Conservation (phyloP, 2,329 filamentous ascomycete species). For the Pleoardoris graminearum region DNA sequence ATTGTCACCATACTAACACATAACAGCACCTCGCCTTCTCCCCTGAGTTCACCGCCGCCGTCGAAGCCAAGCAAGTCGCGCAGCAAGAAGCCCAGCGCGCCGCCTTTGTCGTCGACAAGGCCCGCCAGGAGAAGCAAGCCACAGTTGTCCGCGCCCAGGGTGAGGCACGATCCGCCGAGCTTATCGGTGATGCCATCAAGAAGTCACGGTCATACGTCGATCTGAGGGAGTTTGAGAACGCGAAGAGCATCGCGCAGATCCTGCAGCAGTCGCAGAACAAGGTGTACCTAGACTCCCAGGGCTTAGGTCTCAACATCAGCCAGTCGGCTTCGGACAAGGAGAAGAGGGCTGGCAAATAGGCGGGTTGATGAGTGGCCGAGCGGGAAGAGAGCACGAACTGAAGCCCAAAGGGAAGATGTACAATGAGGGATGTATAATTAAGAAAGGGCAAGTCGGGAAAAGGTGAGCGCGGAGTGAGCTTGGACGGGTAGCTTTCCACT, state of each 20-base stretch:
- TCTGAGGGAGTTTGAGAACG: conserved; percentile 97
- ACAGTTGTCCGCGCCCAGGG: conserved; percentile 98
- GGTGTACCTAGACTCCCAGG: conserved; percentile 88
- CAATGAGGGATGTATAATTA: conserved; percentile 31
- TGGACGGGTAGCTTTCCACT: conserved; percentile 36
- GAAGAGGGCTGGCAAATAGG: conserved; percentile 32
- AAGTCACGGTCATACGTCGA: conserved; percentile 97
- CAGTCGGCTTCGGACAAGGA: conserved; percentile 48
- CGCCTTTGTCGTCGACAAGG: conserved; percentile 98
- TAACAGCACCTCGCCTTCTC: conserved; percentile 67
- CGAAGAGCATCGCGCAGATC: conserved; percentile 81
- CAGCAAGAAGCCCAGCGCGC: conserved; percentile 95
- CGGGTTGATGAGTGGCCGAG: not conserved
- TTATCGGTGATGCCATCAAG: conserved; percentile 99
- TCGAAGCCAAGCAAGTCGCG: conserved; percentile 71
- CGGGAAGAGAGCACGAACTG: not conserved
- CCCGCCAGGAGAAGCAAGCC: conserved; percentile 98
- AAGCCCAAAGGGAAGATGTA: conserved; percentile 2
- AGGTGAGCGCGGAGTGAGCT: conserved; percentile 19
- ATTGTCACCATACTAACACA: conserved; percentile 24
- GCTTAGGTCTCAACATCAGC: conserved; percentile 84
- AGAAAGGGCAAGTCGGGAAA: conserved; percentile 16
- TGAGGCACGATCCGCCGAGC: conserved; percentile 95
- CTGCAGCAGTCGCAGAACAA: conserved; percentile 92
- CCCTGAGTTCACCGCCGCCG: conserved; percentile 69